phyloP scores from a whole-genome alignment of 2,329 filamentous ascomycete species.

The Meredithiella fracta region DNA sequence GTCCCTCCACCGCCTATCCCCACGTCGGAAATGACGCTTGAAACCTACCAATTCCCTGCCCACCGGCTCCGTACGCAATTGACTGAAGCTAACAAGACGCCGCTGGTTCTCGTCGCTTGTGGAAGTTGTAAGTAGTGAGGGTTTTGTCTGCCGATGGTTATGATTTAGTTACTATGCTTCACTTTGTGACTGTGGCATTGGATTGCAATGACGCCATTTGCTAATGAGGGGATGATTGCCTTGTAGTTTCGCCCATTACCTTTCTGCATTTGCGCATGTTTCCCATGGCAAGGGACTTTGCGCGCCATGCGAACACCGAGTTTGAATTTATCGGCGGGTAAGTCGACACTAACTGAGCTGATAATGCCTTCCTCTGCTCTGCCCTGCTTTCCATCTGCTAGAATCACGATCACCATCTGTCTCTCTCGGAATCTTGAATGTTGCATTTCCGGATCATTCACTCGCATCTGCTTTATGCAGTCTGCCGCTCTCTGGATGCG shows the following conservation, averaged over 20 bases:
- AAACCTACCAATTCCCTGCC: constrained; percentile 42
- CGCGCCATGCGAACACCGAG: constrained; percentile 31
- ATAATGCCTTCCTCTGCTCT: constrained; percentile 22
- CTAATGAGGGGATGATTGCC: background rate
- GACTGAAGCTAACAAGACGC: constrained; percentile 38
- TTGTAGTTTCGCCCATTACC: constrained; percentile 48
- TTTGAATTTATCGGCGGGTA: constrained; percentile 83
- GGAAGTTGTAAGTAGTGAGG: constrained; percentile 33
- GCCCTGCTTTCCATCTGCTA: background rate
- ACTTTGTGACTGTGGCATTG: background rate
- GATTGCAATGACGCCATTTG: background rate
- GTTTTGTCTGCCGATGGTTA: background rate
- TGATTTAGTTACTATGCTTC: background rate
- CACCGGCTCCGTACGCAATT: constrained; percentile 37
- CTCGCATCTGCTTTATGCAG: background rate
- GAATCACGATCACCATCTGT: background rate
- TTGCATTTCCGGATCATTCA: too few species aligned
- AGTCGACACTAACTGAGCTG: constrained; percentile 13
- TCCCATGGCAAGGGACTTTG: constrained; percentile 69
- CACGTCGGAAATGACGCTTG: constrained; percentile 20
- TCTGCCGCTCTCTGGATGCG: background rate
- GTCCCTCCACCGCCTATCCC: constrained; percentile 8
- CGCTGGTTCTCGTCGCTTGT: constrained; percentile 52
- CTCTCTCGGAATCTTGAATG: background rate
- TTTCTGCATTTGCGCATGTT: constrained; percentile 76